Percentiles rank a stretch among this genome's conserved stretches.
Evolutionary conservation across 2,329 filamentous ascomycete genomes (phyloP).

Genomic region (Arthrinium puccinioides): DNA sequence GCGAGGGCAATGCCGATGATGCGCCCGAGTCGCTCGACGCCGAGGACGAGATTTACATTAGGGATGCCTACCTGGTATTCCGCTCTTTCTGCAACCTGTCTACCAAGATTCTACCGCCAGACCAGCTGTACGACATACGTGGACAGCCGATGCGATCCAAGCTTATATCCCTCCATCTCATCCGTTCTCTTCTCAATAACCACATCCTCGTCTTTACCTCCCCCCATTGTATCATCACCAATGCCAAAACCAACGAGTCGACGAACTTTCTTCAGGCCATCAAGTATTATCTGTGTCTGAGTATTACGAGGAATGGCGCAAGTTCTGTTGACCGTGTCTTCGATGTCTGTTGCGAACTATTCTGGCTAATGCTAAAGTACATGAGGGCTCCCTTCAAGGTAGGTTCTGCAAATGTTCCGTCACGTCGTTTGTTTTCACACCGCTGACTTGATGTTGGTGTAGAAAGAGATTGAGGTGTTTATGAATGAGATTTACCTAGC

Average conservation of each 20-base stretch:
- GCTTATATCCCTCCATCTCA: constrained; percentile 87
- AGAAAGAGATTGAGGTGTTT: constrained; percentile 97
- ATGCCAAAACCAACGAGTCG: constrained; percentile 79
- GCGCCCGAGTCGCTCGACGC: constrained; percentile 53
- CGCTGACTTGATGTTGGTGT: no score
- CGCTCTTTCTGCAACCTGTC: constrained; percentile 96
- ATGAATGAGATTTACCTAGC: constrained; percentile 95
- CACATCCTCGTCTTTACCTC: constrained; percentile 87
- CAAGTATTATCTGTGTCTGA: constrained; percentile 94
- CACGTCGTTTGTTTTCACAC: no score
- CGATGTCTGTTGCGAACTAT: constrained; percentile 93
- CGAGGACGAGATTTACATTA: constrained; percentile 94
- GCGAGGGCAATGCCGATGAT: constrained; percentile 49
- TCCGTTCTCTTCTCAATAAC: constrained; percentile 92
- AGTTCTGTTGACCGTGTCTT: constrained; percentile 90
- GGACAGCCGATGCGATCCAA: constrained; percentile 98
- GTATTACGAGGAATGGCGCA: constrained; percentile 88
- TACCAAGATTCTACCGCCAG: constrained; percentile 80
- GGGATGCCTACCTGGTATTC: constrained; percentile 95
- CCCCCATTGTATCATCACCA: constrained; percentile 84
- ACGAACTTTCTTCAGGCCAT: constrained; percentile 91
- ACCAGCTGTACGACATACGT: constrained; percentile 87
- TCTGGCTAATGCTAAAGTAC: constrained; percentile 93
- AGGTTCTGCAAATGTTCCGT: no score
- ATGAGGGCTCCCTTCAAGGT: constrained; percentile 92